These are phyloP conservation scores for Yarrowia deformans DNA, from an alignment of 805 yeast genomes.

Conservation along the genomic window DNA sequence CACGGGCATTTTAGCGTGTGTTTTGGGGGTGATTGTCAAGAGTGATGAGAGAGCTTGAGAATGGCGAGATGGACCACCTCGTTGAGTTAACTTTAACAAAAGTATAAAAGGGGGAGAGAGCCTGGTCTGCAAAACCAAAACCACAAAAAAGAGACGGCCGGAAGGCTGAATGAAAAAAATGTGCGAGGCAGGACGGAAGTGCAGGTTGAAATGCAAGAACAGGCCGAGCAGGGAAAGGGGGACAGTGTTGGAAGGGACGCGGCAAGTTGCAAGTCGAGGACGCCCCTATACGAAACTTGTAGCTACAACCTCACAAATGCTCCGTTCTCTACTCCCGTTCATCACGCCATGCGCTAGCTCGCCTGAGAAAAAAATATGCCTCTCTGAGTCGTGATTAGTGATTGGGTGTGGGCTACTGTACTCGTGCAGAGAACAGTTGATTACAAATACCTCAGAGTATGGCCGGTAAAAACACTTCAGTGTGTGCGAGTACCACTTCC, in stretches of 20 bases:
- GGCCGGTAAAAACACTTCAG: too few relatives aligned
- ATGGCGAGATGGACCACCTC: constrained; percentile 36
- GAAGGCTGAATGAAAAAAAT: not conserved
- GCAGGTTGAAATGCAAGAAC: too few relatives aligned
- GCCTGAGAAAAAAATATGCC: too few relatives aligned
- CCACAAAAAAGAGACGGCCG: not conserved
- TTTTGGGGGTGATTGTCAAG: not conserved
- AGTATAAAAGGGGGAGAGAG: constrained; percentile 12
- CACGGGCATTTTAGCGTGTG: constrained; percentile 24
- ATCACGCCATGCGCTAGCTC: constrained; percentile 4
- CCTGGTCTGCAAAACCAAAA: not conserved
- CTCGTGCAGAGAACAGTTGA: too few relatives aligned
- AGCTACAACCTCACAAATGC: not conserved
- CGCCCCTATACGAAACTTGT: too few relatives aligned
- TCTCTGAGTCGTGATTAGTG: too few relatives aligned
- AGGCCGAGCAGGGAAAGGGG: too few relatives aligned
- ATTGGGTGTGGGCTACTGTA: too few relatives aligned
- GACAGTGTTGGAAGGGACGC: not conserved
- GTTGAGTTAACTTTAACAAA: constrained; percentile 38
- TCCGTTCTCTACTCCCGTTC: too few relatives aligned
- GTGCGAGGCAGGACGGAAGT: too few relatives aligned
- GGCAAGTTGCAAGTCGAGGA: not conserved
- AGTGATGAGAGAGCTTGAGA: constrained; percentile 8
- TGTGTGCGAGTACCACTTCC: too few relatives aligned
- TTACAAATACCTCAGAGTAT: too few relatives aligned